Evolutionary conservation across 179 eudicot species (phyloP), one percentile per base, ranked within the genome.

Genomic region (Beta corolliflora): DNA sequence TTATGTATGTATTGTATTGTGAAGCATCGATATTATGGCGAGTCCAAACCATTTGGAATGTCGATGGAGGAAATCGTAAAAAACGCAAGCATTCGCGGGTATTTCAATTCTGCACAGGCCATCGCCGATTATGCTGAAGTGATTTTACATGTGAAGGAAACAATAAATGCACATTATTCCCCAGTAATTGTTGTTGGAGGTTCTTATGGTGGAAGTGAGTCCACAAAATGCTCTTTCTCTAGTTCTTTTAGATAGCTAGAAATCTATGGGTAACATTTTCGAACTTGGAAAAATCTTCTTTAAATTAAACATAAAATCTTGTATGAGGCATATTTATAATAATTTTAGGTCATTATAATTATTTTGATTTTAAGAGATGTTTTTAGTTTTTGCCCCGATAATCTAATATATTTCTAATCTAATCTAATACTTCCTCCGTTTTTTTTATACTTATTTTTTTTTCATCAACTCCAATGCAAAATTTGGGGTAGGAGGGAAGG

Each of bases 191-290:
- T 85, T n/a, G 8, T 73, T 14, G 86, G 83, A 52, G 86, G 86
- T 23, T 84, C 86, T 7, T 84, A 84, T 64, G 86, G 86, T 63
- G 86, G 86, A 76, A 84, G 86, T 84, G 36, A 84, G 83, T 84
- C 9, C 0, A 60, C 21, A 1, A 48, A 25, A 21, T 59, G 18
- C 9, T 48, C 11, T 12, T 21, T 29, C 11, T 60, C 21, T 46
- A 7, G 19, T n/a, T 44, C 31, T 67, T 44, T 56, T 21, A 75
- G 45, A 11, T 14, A 48, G 52, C 52, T 9, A 56, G 5, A 56
- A 56, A 4, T 56, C 4, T 13, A 56, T 56, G 14, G 19, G 16
- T 56, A 2, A 56, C 5, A 12, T 56, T 56, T 48, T 48, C 52
- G 3, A 48, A 48, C 52, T 4, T 48, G 9, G 9, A 48, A 48